These are phyloP conservation scores for Nicotiana rustica DNA, from an alignment of 305 asterid species.

Conservation along the genomic window DNA sequence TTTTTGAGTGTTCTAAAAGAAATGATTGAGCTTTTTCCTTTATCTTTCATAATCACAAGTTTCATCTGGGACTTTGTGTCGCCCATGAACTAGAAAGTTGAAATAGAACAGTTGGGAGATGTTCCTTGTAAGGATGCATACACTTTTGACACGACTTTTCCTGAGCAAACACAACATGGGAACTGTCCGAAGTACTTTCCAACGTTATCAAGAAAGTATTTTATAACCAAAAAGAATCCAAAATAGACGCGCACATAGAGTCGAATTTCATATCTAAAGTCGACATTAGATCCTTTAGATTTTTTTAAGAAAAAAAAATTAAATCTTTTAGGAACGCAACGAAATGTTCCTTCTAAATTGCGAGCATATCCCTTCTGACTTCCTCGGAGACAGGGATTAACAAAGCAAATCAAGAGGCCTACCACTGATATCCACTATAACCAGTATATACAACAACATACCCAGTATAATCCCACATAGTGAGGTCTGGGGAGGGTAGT, in stretches of 20 bases:
- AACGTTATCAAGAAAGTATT: conserved; percentile 14
- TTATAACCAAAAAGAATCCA: not conserved
- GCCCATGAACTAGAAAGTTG: conserved; percentile 6
- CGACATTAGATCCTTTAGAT: not conserved
- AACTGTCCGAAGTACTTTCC: not conserved
- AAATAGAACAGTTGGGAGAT: not conserved
- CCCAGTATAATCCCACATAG: no score
- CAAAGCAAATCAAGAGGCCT: not conserved
- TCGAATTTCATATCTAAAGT: conserved; percentile 8
- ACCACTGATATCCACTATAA: not conserved
- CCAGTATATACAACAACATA: no score
- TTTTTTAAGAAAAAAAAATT: not conserved
- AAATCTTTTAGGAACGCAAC: not conserved
- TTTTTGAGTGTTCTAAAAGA: not conserved
- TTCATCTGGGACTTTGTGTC: not conserved
- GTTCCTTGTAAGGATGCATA: conserved; percentile 7
- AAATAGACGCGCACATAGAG: not conserved
- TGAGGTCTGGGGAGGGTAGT: no score
- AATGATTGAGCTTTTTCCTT: not conserved
- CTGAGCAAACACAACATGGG: not conserved
- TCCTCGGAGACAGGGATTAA: not conserved
- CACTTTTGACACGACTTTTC: not conserved
- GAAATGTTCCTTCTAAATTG: no score
- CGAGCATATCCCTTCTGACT: not conserved
- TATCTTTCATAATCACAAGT: not conserved